Evolutionary conservation across 306 rosid genomes (phyloP), one percentile per base, ranked within the genome.

Genomic region (Begonia fuchsioides): DNA sequence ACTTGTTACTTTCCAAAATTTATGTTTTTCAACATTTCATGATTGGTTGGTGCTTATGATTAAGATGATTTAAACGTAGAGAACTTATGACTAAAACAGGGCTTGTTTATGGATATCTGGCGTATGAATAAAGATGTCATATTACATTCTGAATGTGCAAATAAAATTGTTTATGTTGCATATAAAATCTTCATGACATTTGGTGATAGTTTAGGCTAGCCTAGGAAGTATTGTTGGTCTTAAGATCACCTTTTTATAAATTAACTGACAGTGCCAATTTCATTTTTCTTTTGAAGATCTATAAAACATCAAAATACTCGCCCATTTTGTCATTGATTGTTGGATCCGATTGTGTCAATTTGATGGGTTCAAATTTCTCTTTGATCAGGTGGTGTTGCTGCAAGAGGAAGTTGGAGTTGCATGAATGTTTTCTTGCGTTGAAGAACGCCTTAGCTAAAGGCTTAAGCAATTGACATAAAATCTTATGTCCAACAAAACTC

Each of bases 381-480:
- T 50, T 83, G 73, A 63, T 64, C 93, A 84, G 95, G 97, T 73
- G 66, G 62, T 51, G 67, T 69, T 62, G 90, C 80, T 78, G 76
- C 80, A 47, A 72, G 79, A 64, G 93, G 83, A 64, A 76, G 82
- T 57, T 70, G 86, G 70, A 72, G 83, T 74, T 76, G 58, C 73
- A 43, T 80, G 81, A 83, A 87, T 64, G 73, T 83, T 72, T 84
- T 60, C 72, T 93, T 78, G 59, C 86, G 64, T 69, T 83, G 93
- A 88, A 74, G 93, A 73, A 73, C 58, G 71, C 57, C 64, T 72
- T 53, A 64, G 61, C 51, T 78, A 69, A 75, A 64, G 69, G 40
- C 62, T 51, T 10, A 41, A 41, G 45, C 45, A 41, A n/a, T 41
- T 41, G 12, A 70, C 67, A 60, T 69, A 70, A 61, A 64, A 56